These are phyloP conservation scores for Thielaviopsis musarum DNA, from an alignment of 2,329 filamentous ascomycete genomes.

Conservation along the genomic window DNA sequence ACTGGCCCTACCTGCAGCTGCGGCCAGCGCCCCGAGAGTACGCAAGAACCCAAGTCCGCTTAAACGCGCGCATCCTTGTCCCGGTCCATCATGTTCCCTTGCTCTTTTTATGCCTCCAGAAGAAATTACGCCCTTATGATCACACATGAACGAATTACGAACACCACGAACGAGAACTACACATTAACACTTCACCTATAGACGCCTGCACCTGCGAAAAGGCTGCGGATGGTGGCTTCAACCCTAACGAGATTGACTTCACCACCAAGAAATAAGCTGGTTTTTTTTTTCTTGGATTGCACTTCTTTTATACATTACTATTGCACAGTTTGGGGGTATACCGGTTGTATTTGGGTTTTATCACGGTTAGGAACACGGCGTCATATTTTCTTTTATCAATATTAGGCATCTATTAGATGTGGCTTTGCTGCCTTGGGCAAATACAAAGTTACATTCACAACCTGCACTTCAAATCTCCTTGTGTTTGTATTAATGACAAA, in stretches of 20 bases:
- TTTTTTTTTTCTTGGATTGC: neutral
- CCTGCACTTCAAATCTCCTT: too few species aligned
- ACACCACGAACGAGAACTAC: neutral
- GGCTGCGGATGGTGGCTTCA: conserved; percentile 41
- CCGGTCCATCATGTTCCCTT: neutral
- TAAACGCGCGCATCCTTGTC: conserved; percentile 12
- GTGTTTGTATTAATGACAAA: too few species aligned
- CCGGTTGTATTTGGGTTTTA: neutral
- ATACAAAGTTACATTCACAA: too few species aligned
- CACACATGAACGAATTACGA: too few species aligned
- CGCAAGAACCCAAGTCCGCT: conserved; percentile 16
- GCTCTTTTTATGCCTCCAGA: conserved; percentile 8
- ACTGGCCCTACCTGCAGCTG: conserved; percentile 54
- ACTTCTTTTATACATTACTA: neutral
- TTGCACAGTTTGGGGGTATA: neutral
- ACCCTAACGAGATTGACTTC: conserved; percentile 71
- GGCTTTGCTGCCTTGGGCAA: too few species aligned
- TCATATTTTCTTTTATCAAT: conserved; percentile 20
- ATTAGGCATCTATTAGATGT: neutral
- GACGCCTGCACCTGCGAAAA: conserved; percentile 74
- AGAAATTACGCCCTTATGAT: too few species aligned
- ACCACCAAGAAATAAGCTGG: conserved; percentile 44
- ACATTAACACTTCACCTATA: conserved; percentile 17
- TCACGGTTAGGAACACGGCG: conserved; percentile 16
- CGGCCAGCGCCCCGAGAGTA: conserved; percentile 56